These are phyloP conservation scores for Geotrichum reessii DNA, from an alignment of 1,139 yeast genomes.

Conservation along the genomic window DNA sequence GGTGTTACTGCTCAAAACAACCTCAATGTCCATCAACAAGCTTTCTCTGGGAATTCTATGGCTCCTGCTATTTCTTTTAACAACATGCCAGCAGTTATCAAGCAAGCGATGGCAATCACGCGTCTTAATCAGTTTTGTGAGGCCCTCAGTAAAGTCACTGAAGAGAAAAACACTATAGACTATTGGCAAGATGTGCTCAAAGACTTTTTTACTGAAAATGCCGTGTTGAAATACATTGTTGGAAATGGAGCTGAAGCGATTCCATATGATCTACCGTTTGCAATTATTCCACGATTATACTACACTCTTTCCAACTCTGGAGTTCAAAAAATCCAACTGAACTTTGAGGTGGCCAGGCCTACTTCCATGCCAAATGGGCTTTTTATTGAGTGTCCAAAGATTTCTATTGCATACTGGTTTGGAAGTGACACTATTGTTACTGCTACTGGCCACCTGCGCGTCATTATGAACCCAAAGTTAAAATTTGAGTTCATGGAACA, in stretches of 20 bases:
- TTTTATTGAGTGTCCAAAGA: slow-evolving; percentile 53
- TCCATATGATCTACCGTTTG: slow-evolving; percentile 58
- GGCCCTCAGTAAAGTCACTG: slow-evolving; percentile 36
- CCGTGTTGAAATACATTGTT: slow-evolving; percentile 43
- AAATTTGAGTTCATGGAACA: slow-evolving; percentile 69
- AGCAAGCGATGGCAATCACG: slow-evolving; percentile 10
- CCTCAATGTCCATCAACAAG: slow-evolving; percentile 12
- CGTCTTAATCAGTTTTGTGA: slow-evolving; percentile 38
- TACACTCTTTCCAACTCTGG: slow-evolving; percentile 50
- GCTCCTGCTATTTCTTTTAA: background rate
- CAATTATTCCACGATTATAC: slow-evolving; percentile 63
- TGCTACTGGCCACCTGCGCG: slow-evolving; percentile 53
- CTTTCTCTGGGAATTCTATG: slow-evolving; percentile 26
- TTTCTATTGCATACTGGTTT: slow-evolving; percentile 52
- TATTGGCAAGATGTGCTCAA: slow-evolving; percentile 47
- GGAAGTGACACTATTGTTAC: slow-evolving; percentile 66
- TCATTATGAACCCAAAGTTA: slow-evolving; percentile 56
- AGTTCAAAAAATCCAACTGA: slow-evolving; percentile 50
- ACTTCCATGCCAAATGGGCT: slow-evolving; percentile 62
- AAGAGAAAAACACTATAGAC: slow-evolving; percentile 38
- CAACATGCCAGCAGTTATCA: background rate
- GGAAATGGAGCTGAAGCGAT: slow-evolving; percentile 43
- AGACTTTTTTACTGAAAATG: slow-evolving; percentile 48
- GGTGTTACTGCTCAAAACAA: slow-evolving; percentile 5
- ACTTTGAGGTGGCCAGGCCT: slow-evolving; percentile 59